Conservation (phyloP, 345 rosid species). For the Acer campestre region DNA sequence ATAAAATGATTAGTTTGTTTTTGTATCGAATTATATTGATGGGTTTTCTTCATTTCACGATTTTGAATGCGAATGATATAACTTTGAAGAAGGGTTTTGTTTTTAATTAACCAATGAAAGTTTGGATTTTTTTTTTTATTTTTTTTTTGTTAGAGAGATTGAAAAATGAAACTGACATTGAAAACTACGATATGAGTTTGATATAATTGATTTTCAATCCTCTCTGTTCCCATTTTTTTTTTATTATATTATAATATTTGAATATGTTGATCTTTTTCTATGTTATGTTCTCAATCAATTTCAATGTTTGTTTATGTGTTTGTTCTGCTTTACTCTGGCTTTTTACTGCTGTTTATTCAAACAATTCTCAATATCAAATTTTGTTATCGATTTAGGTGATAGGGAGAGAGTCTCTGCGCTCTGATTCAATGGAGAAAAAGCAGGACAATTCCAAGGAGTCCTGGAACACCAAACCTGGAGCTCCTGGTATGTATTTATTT, state of each 20-base stretch:
- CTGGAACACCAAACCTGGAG: conserved; percentile 43
- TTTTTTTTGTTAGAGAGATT: not conserved
- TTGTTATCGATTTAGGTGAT: conserved; percentile 40
- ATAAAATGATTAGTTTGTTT: not conserved
- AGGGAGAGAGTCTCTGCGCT: conserved; percentile 56
- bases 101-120: not conserved
- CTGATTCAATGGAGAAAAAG: conserved; percentile 32
- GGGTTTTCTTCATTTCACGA: conserved; percentile 3
- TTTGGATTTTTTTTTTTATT: not conserved
- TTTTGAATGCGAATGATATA: not conserved
- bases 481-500: conserved; percentile 31
- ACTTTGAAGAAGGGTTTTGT: not conserved
- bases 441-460: conserved; percentile 42
- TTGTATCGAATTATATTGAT: not conserved
- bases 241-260: no score
- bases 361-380: conserved; percentile 2
- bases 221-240: not conserved
- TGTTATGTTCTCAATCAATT: not conserved
- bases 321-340: not conserved
- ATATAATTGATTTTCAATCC: not conserved
- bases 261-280: not conserved
- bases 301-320: not conserved
- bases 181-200: not conserved
- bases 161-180: not conserved
- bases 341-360: not conserved